Conservation (phyloP, 768 basidiomycete genomes). For the Serendipita indica region DNA sequence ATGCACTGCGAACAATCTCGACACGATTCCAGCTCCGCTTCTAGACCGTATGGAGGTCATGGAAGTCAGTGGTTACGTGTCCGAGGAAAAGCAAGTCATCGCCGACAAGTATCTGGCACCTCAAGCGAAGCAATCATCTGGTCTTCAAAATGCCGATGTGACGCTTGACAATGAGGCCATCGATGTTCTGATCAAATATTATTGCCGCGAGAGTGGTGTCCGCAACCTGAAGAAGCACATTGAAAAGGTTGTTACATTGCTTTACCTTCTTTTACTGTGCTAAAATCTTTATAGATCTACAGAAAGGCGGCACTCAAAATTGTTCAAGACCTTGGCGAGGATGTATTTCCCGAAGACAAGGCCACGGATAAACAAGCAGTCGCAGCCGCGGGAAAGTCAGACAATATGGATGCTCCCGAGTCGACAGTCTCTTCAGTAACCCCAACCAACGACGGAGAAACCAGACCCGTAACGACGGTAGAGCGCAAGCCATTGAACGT, state of each 20-base stretch:
- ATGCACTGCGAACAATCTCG: slow-evolving; percentile 89
- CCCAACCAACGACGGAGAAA: slow-evolving; percentile 22
- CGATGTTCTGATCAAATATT: slow-evolving; percentile 86
- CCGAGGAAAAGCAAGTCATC: slow-evolving; percentile 82
- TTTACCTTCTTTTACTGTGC: not conserved
- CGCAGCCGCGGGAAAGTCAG: slow-evolving; percentile 30
- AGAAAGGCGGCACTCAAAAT: slow-evolving; percentile 89
- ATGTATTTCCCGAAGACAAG: slow-evolving; percentile 58
- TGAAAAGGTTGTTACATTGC: slow-evolving; percentile 55
- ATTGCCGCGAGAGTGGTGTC: slow-evolving; percentile 94
- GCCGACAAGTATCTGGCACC: slow-evolving; percentile 80
- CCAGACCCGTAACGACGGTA: slow-evolving; percentile 52
- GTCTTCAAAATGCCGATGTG: slow-evolving; percentile 75
- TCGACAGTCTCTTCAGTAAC: slow-evolving; percentile 15
- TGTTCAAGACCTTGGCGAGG: slow-evolving; percentile 80
- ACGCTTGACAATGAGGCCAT: slow-evolving; percentile 60
- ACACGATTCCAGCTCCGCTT: slow-evolving; percentile 86
- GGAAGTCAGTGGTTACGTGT: slow-evolving; percentile 88
- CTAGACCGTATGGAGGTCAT: slow-evolving; percentile 95
- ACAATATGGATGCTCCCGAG: slow-evolving; percentile 18
- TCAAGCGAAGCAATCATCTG: slow-evolving; percentile 83
- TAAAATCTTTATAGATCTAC: slow-evolving; percentile 53
- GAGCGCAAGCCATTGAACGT: slow-evolving; percentile 69
- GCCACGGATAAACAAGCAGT: slow-evolving; percentile 25
- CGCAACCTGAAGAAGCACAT: slow-evolving; percentile 96